phyloP scores from a whole-genome alignment of 306 rosid species.

The Cyamopsis tetragonoloba region DNA sequence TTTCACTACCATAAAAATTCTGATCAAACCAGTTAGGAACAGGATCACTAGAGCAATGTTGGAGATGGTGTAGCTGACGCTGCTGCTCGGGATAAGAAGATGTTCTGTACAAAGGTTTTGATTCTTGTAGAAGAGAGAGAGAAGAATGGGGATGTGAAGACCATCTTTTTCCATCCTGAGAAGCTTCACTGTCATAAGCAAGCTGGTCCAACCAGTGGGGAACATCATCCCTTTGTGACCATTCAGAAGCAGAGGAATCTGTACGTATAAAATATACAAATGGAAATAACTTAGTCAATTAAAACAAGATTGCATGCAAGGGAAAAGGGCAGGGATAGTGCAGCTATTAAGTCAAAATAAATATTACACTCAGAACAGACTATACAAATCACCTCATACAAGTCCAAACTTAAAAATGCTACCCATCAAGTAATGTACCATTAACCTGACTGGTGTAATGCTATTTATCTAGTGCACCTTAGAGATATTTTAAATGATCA shows the following conservation, averaged over 20 bases:
- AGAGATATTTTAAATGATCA: not conserved
- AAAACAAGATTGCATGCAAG: not conserved
- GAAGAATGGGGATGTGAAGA: slow-evolving; percentile 67
- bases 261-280: slow-evolving; percentile 4
- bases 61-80: slow-evolving; percentile 39
- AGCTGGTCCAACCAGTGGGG: slow-evolving; percentile 38
- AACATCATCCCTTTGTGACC: slow-evolving; percentile 49
- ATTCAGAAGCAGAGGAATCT: slow-evolving; percentile 54
- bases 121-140: slow-evolving; percentile 35
- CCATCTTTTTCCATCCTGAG: slow-evolving; percentile 41
- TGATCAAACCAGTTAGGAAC: slow-evolving; percentile 51
- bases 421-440: not conserved
- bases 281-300: slow-evolving; percentile 9
- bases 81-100: slow-evolving; percentile 87
- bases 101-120: slow-evolving; percentile 67
- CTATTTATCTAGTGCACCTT: not conserved
- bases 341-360: not conserved
- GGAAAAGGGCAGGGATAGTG: not conserved
- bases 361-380: not conserved
- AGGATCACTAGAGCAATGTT: slow-evolving; percentile 68
- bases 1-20: slow-evolving; percentile 37
- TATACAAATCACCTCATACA: not conserved
- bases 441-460: not conserved
- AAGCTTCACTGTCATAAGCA: slow-evolving; percentile 34
- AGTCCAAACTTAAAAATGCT: not conserved